These are phyloP conservation scores for Xylariaceae sp. DNA, from an alignment of 2,329 filamentous ascomycete genomes.

Conservation along the genomic window DNA sequence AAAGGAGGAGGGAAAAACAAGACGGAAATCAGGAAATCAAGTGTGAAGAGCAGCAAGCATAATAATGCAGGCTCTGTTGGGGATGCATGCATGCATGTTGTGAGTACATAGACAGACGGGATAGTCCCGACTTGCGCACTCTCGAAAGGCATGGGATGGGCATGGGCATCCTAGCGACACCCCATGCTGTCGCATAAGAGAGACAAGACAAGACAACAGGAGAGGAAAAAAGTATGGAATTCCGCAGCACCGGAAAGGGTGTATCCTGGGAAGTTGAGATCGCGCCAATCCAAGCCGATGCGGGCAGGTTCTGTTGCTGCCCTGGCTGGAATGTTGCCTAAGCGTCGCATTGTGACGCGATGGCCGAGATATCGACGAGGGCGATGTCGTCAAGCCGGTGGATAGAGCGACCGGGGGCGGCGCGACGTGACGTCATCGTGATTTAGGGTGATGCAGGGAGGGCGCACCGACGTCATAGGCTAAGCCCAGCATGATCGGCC, in stretches of 20 bases:
- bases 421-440: constrained; percentile 20
- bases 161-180: constrained; percentile 7
- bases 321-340: constrained; percentile 5
- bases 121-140: constrained; percentile 1
- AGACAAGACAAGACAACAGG: neutral
- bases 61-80: neutral
- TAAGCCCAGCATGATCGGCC: constrained; percentile 1
- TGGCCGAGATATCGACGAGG: constrained; percentile 5
- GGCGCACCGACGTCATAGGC: constrained; percentile 14
- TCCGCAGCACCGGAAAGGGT: neutral
- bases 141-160: neutral
- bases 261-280: neutral
- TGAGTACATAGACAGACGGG: neutral
- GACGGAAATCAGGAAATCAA: neutral
- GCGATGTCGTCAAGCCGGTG: constrained; percentile 16
- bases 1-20: neutral
- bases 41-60: neutral
- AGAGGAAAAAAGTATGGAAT: neutral
- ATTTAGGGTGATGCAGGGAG: constrained; percentile 15
- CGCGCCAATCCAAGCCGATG: neutral
- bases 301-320: neutral
- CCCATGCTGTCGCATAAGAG: neutral
- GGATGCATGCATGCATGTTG: neutral
- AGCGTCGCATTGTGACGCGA: constrained; percentile 9
- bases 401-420: neutral